These are phyloP conservation scores for Suillus luteus DNA, from an alignment of 768 basidiomycete genomes.

Conservation along the genomic window DNA sequence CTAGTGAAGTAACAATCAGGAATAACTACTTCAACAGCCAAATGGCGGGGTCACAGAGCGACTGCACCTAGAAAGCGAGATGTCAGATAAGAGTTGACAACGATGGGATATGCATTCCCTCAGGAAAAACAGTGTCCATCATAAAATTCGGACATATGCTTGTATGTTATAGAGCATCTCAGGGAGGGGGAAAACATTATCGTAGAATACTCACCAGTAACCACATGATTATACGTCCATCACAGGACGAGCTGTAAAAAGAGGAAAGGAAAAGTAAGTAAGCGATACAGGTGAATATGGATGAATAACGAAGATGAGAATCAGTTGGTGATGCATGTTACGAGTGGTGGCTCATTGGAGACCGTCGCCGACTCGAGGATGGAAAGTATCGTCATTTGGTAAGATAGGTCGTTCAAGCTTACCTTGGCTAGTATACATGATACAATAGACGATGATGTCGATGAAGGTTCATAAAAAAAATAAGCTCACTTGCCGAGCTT, in stretches of 20 bases:
- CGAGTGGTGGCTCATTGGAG: conserved; percentile 69
- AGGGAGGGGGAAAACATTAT: conserved; percentile 24
- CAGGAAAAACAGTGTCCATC: conserved; percentile 59
- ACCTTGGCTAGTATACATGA: conserved; percentile 24
- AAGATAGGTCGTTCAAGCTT: conserved; percentile 26
- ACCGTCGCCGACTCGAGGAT: conserved; percentile 73
- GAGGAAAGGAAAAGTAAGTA: conserved; percentile 6
- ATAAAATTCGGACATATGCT: conserved; percentile 76
- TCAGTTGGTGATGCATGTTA: conserved; percentile 73
- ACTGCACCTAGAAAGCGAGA: neutral
- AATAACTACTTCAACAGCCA: neutral
- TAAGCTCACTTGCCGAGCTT: neutral
- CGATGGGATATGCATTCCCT: conserved; percentile 28
- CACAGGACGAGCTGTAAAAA: neutral
- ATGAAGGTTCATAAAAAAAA: neutral
- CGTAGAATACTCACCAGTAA: conserved; percentile 6
- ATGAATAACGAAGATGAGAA: conserved; percentile 21
- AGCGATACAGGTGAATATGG: conserved; percentile 12
- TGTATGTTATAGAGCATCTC: conserved; percentile 59
- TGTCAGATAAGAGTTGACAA: neutral
- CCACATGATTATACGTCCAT: neutral
- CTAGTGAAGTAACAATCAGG: neutral
- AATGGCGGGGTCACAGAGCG: neutral
- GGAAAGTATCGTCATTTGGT: conserved; percentile 65
- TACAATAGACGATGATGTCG: neutral